These are phyloP conservation scores for Backusella liffmaniae DNA, from an alignment of 192 early-diverging fungal species.

Conservation along the genomic window DNA sequence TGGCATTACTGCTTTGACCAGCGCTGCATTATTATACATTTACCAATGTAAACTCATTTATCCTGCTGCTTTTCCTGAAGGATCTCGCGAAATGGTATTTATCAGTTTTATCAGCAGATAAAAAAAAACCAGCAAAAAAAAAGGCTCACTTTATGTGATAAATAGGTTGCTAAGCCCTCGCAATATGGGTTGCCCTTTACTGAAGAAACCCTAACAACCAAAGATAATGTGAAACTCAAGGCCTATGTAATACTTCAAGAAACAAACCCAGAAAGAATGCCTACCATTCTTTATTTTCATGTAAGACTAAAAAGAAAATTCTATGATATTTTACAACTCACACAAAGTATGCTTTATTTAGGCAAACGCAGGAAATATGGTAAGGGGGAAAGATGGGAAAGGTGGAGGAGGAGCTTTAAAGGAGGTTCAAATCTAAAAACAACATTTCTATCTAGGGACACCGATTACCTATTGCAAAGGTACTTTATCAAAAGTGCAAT, in stretches of 20 bases:
- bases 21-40: conserved; percentile 56
- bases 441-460: conserved; percentile 66
- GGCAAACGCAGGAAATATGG: conserved; percentile 98
- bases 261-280: conserved; percentile 49
- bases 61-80: conserved; percentile 58
- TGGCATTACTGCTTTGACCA: conserved; percentile 44
- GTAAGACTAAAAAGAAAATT: conserved; percentile 27
- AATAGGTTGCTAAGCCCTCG: conserved; percentile 69
- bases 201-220: conserved; percentile 72
- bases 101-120: background rate
- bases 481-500: conserved; percentile 61
- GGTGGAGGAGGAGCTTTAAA: background rate
- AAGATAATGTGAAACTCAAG: conserved; percentile 77
- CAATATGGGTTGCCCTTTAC: conserved; percentile 61
- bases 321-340: background rate
- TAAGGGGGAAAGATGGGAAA: conserved; percentile 15
- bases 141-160: background rate
- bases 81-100: conserved; percentile 47
- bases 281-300: conserved; percentile 90
- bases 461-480: conserved; percentile 87
- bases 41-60: conserved; percentile 82
- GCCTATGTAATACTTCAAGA: conserved; percentile 74
- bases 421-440: conserved; percentile 3
- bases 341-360: conserved; percentile 29
- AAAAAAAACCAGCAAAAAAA: background rate